Evolutionary conservation across 1,139 yeast species (phyloP).

Genomic region (Candida buenavistaensis): DNA sequence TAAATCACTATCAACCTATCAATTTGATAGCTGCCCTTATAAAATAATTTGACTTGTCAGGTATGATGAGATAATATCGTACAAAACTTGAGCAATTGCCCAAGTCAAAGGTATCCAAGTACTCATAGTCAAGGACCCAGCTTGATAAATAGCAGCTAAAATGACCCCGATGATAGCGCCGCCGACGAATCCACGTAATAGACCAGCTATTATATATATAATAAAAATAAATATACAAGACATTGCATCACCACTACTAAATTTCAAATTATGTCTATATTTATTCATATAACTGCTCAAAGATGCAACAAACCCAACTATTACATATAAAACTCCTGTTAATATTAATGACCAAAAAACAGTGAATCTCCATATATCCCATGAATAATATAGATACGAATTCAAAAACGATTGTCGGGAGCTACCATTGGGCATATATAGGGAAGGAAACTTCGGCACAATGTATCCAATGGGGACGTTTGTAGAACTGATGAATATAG

Average conservation of each 20-base stretch:
- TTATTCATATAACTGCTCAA: constrained; percentile 30
- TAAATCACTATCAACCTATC: no score
- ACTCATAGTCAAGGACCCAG: constrained; percentile 81
- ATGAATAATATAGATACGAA: constrained; percentile 64
- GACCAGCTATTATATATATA: constrained; percentile 53
- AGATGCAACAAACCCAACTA: constrained; percentile 67
- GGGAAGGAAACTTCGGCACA: constrained; percentile 78
- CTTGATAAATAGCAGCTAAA: constrained; percentile 62
- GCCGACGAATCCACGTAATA: constrained; percentile 62
- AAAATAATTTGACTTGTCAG: constrained; percentile 40
- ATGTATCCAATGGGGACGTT: constrained; percentile 77
- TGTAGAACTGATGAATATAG: constrained; percentile 36
- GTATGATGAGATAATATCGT: constrained; percentile 66
- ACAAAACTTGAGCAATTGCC: constrained; percentile 67
- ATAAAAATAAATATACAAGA: constrained; percentile 37
- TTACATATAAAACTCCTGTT: constrained; percentile 59
- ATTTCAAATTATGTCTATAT: constrained; percentile 19
- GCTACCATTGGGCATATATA: constrained; percentile 68
- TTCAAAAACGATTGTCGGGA: constrained; percentile 41
- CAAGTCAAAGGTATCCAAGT: constrained; percentile 92
- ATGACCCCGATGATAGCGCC: constrained; percentile 78
- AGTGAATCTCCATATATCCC: constrained; percentile 85
- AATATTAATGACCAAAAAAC: constrained; percentile 77
- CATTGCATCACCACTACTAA: constrained; percentile 14
- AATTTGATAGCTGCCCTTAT: no score